Evolutionary conservation across 179 eudicot genomes (phyloP).

Genomic region (Pouteria campechiana): DNA sequence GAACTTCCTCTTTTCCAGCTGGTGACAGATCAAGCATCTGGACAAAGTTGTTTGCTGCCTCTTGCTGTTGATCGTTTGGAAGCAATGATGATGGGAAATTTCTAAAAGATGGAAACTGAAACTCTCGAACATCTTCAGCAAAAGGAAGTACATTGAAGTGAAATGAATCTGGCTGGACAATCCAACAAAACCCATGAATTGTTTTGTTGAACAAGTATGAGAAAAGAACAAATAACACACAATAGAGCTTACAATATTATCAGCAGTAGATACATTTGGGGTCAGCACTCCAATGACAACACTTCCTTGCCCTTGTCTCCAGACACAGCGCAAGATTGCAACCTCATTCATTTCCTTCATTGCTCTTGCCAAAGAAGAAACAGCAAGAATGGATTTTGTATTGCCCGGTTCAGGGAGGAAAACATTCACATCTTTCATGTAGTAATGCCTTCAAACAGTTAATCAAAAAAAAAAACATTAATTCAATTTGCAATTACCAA

Average conservation of each 20-base stretch:
- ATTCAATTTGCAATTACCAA: too few species aligned
- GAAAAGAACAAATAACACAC: background rate
- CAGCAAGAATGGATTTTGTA: constrained; percentile 50
- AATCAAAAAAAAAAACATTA: too few species aligned
- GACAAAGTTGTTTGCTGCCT: constrained; percentile 80
- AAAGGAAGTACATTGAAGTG: constrained; percentile 93
- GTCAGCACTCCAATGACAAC: constrained; percentile 81
- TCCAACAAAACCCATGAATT: constrained; percentile 9
- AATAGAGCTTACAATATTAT: constrained; percentile 48
- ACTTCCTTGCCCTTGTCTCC: constrained; percentile 88
- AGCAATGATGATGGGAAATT: constrained; percentile 60
- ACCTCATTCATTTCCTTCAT: constrained; percentile 92
- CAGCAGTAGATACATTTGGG: constrained; percentile 70
- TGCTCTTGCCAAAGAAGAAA: constrained; percentile 90
- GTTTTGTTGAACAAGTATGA: background rate
- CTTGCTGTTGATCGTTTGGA: constrained; percentile 78
- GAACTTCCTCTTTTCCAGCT: constrained; percentile 51
- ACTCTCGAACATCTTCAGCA: constrained; percentile 97
- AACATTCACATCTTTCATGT: constrained; percentile 83
- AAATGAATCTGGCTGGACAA: constrained; percentile 96
- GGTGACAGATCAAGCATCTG: constrained; percentile 89
- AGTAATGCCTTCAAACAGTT: constrained; percentile 64
- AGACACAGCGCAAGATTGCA: constrained; percentile 89
- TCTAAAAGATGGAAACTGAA: constrained; percentile 85
- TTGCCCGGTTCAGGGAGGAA: constrained; percentile 93